Percentiles rank a stretch among this genome's conserved stretches.
phyloP scores from a whole-genome alignment of 345 rosid genomes.

The Populus tremula region DNA sequence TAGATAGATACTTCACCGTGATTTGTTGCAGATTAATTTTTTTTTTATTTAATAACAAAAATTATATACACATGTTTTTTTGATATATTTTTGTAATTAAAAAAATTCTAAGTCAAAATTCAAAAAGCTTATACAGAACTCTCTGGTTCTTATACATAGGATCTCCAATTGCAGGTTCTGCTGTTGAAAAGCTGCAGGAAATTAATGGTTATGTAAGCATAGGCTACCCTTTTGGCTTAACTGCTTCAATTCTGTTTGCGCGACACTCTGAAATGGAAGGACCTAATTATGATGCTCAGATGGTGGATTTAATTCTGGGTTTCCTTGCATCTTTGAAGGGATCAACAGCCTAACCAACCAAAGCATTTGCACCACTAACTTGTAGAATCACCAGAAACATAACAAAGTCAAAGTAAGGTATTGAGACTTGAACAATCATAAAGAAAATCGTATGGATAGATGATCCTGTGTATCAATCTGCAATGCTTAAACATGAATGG shows the following conservation, averaged over 20 bases:
- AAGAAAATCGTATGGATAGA: neutral
- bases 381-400: neutral
- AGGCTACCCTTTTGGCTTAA: constrained; percentile 15
- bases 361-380: neutral
- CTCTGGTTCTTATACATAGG: no score
- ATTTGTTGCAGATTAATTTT: no score
- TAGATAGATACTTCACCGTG: no score
- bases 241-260: constrained; percentile 9
- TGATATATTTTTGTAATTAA: no score
- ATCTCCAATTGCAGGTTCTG: neutral
- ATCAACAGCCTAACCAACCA: neutral
- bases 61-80: no score
- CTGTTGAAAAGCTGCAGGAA: constrained; percentile 17
- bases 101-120: no score
- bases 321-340: constrained; percentile 2
- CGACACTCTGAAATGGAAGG: constrained; percentile 22
- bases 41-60: no score
- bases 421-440: neutral
- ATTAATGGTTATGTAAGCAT: constrained; percentile 15
- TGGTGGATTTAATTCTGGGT: constrained; percentile 10
- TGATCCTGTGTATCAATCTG: no score
- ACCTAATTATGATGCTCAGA: constrained; percentile 10
- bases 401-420: no score
- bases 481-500: neutral
- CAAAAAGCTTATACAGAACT: no score